These are phyloP conservation scores for Lizonia empirigonia DNA, from an alignment of 2,329 filamentous ascomycete genomes.

Conservation along the genomic window DNA sequence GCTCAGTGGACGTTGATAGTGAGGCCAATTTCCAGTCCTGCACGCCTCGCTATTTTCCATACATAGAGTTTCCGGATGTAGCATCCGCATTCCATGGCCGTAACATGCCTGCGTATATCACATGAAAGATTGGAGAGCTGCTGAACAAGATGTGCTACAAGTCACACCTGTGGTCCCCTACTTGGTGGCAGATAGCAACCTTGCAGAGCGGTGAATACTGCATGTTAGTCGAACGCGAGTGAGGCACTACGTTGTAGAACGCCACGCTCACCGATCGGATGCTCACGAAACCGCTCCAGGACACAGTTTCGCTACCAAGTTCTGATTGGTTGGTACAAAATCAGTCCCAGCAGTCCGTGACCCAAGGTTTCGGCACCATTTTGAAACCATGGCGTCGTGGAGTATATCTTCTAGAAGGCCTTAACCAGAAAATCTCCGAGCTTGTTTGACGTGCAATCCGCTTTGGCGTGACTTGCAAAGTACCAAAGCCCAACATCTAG, in stretches of 20 bases:
- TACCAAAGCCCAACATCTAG: background rate
- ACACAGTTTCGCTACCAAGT: background rate
- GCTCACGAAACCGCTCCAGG: background rate
- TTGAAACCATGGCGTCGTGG: conserved; percentile 19
- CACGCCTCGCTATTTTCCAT: conserved; percentile 1
- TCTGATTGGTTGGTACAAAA: background rate
- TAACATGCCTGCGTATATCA: conserved; percentile 4
- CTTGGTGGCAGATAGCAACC: background rate
- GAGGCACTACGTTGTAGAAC: background rate
- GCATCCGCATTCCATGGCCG: conserved; percentile 3
- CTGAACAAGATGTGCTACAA: background rate
- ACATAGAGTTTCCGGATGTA: conserved; percentile 3
- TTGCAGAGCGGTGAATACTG: background rate
- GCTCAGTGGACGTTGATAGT: conserved; percentile 8
- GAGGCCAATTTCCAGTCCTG: conserved; percentile 1
- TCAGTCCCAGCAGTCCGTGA: conserved; percentile 11
- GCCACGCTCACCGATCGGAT: background rate
- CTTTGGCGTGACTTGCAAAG: background rate
- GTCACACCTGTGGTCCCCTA: background rate
- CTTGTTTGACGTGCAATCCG: conserved; percentile 6
- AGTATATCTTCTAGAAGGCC: conserved; percentile 22
- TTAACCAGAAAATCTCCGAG: conserved; percentile 14
- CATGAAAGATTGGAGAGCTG: background rate
- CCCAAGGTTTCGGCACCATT: conserved; percentile 20
- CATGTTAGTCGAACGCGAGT: background rate